Evolutionary conservation across 129 eudicot genomes (phyloP).

Genomic region (Pulicaria dysenterica): DNA sequence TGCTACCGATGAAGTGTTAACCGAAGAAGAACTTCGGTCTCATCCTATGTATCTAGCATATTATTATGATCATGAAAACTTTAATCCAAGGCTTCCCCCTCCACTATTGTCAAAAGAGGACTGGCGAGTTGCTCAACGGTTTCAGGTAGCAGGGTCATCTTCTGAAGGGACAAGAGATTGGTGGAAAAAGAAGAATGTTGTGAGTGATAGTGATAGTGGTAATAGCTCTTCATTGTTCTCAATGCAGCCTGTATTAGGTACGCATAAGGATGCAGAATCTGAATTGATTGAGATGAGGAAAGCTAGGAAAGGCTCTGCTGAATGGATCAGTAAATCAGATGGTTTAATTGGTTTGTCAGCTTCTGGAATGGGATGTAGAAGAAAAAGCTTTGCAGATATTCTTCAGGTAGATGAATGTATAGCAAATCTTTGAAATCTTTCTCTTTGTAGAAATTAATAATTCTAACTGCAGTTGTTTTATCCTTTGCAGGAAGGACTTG

Average conservation of each 20-base stretch:
- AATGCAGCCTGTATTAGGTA: conserved; percentile 51
- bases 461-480: background rate
- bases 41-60: conserved; percentile 68
- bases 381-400: conserved; percentile 87
- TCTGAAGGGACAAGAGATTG: conserved; percentile 52
- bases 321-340: conserved; percentile 47
- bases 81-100: conserved; percentile 76
- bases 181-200: conserved; percentile 45
- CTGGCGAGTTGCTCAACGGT: conserved; percentile 74
- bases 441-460: background rate
- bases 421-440: background rate
- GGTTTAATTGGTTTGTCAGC: conserved; percentile 45
- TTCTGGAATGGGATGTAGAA: conserved; percentile 68
- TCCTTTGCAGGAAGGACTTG: conserved; percentile 67
- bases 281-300: conserved; percentile 63
- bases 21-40: conserved; percentile 73
- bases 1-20: conserved; percentile 38
- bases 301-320: conserved; percentile 42
- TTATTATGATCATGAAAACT: conserved; percentile 67
- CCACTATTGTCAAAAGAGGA: conserved; percentile 75
- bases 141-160: conserved; percentile 58
- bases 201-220: conserved; percentile 35
- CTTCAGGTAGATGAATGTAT: conserved; percentile 58
- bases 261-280: conserved; percentile 50
- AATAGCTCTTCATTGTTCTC: conserved; percentile 60